Conservation (phyloP, 2,329 filamentous ascomycete genomes). For the Colletotrichum truncatum region DNA sequence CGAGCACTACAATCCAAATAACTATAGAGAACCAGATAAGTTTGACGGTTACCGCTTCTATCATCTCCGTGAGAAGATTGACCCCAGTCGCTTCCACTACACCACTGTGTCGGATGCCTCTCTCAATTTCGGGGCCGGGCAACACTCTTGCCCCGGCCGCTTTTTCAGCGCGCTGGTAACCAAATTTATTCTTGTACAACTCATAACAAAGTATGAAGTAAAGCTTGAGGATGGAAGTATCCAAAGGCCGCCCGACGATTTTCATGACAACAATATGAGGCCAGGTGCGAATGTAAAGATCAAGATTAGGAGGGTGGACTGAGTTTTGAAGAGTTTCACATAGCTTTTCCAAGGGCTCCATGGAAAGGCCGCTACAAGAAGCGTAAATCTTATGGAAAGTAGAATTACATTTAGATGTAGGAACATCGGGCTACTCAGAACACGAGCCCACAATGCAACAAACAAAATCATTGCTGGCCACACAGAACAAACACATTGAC, state of each 20-base stretch:
- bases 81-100: not conserved
- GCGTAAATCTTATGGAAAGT: too few relatives aligned
- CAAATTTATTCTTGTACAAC: not conserved
- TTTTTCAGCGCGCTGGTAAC: not conserved
- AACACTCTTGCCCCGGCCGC: not conserved
- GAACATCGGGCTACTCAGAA: too few relatives aligned
- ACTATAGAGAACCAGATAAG: not conserved
- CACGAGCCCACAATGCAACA: too few relatives aligned
- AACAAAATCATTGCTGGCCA: too few relatives aligned
- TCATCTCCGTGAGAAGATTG: not conserved
- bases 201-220: not conserved
- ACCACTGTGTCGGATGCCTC: not conserved
- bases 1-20: not conserved
- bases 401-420: too few relatives aligned
- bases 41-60: not conserved
- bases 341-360: too few relatives aligned
- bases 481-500: too few relatives aligned
- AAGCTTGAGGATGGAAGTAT: not conserved
- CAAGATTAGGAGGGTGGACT: not conserved
- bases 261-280: not conserved
- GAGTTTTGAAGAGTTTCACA: fast-evolving
- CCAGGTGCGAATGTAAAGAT: not conserved
- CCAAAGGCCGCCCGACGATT: not conserved
- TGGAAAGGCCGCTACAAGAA: too few relatives aligned
- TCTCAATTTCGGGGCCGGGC: not conserved